Evolutionary conservation across 108 stramenopile genomes (phyloP), one percentile per base, ranked within the genome.

Genomic region (Nitzschia sp.): DNA sequence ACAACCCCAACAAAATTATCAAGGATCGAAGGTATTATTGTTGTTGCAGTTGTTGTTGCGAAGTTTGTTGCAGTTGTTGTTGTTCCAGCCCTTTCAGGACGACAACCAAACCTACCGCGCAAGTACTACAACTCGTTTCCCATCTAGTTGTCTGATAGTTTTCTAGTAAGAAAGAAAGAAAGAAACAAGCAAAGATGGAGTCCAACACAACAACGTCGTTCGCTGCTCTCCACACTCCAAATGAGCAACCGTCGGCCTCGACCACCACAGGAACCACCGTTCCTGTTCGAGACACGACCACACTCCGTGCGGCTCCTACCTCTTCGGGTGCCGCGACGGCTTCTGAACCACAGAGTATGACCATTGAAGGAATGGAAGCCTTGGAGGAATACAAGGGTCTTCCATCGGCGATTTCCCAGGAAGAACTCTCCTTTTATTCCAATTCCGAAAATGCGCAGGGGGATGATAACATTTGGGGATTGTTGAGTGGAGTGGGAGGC

Each of bases 401-500:
- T 15, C 54, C 75, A 53, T 66, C 60, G 25, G 64, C 40, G 6
- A 82, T 86, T 69, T 62, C 43, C 8, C 77, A 80, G 0, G 85
- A 86, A 64, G 85, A 86, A 70, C 22, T 78, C 2, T 67, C 72
- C n/a, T 86, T 86, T 51, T 86, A 86, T 53, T 75, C 72, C 22
- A 40, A 51, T 0, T 76, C 80, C n/a, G 69, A 67, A 24, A 83
- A 83, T 52, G 73, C 81, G 0, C 63, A 77, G 38, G 85, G 85
- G 21, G 85, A 86, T 72, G 85, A 86, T 57, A 86, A 82, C 46
- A 83, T 86, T n/a, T 86, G 85, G 85, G 85, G 85, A 60, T 63
- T 86, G 26, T 70, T 86, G 17, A 81, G 80, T 66, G 85, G 85
- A 21, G 82, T 86, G 6, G 79, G 78, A 37, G 85, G 85, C 10